A percentile compares a stretch with the other conserved stretches of the same genome.
phyloP scores from a whole-genome alignment of 257 asterid genomes.

The Leonotis leonurus region DNA sequence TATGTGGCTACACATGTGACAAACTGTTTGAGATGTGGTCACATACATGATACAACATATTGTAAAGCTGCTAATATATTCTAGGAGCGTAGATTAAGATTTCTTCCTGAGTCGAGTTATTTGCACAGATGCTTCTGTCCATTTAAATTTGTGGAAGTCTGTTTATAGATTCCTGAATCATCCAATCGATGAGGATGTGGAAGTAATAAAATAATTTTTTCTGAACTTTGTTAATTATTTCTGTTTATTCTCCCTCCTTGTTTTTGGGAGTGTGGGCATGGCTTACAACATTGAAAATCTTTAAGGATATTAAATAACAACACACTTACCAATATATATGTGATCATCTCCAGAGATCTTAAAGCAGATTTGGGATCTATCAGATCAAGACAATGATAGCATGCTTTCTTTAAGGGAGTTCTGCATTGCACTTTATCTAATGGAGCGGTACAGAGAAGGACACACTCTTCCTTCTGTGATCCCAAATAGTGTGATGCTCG shows the following conservation, averaged over 20 bases:
- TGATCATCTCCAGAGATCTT: conserved; percentile 66
- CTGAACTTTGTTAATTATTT: background rate
- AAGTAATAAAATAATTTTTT: background rate
- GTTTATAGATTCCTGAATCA: background rate
- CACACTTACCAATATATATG: conserved; percentile 18
- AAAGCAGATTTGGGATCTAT: conserved; percentile 96
- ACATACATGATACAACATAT: background rate
- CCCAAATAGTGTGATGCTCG: conserved; percentile 80
- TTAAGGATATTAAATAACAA: conserved; percentile 12
- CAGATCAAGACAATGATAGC: conserved; percentile 95
- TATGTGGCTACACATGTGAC: too few species aligned
- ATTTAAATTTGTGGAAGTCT: background rate
- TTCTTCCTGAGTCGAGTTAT: background rate
- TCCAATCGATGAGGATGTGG: conserved; percentile 4
- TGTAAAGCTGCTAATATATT: conserved; percentile 5
- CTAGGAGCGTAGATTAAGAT: background rate
- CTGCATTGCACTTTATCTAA: conserved; percentile 76
- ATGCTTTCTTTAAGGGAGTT: conserved; percentile 96
- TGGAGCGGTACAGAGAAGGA: conserved; percentile 95
- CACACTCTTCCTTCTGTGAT: conserved; percentile 59
- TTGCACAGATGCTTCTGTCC: background rate
- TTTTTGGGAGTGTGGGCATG: too few species aligned
- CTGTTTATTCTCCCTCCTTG: background rate
- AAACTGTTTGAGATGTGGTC: too few species aligned
- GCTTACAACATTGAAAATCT: background rate